Evolutionary conservation across 768 basidiomycete genomes (phyloP).

Genomic region (Mycena olivaceomarginata): DNA sequence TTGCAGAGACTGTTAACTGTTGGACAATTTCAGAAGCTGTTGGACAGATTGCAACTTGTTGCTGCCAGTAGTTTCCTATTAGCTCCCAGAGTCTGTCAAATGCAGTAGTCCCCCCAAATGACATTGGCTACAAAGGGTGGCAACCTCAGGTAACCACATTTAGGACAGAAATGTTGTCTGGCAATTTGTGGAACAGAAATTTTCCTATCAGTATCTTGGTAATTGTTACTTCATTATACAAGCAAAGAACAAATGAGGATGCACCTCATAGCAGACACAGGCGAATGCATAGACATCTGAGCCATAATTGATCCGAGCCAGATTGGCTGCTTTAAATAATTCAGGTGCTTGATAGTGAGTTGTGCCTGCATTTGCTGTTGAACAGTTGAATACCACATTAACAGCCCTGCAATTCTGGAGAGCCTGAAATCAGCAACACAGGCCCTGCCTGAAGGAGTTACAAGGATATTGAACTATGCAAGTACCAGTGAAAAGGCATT

Average conservation of each 20-base stretch:
- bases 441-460: too few species aligned
- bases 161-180: neutral
- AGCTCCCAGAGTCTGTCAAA: constrained; percentile 23
- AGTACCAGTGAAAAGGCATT: neutral
- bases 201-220: constrained; percentile 19
- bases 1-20: neutral
- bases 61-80: constrained; percentile 21
- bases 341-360: too few species aligned
- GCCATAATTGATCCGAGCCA: too few species aligned
- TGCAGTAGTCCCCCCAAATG: neutral
- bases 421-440: constrained; percentile 1
- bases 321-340: too few species aligned
- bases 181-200: constrained; percentile 10
- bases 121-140: neutral
- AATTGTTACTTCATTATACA: neutral
- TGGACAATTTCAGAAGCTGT: neutral
- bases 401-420: neutral
- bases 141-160: neutral
- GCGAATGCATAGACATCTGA: constrained; percentile 6
- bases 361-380: neutral
- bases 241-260: neutral
- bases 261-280: constrained; percentile 50
- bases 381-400: neutral
- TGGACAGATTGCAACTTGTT: neutral
- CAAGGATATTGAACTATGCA: neutral